Evolutionary conservation across 2,329 filamentous ascomycete genomes (phyloP).

Genomic region (Sclerotinia minor): DNA sequence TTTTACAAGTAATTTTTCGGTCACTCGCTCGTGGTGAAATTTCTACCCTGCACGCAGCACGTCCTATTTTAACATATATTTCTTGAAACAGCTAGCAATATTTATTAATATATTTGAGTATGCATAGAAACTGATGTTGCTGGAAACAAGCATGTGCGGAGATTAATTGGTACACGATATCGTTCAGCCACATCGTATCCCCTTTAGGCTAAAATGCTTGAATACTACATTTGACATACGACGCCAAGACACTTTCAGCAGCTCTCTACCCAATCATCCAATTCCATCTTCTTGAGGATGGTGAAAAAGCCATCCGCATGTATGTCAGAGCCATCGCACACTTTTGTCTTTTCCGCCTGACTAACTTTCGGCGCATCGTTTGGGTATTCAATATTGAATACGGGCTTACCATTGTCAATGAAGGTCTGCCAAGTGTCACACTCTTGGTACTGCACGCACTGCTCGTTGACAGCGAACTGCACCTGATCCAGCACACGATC

Average conservation of each 20-base stretch:
- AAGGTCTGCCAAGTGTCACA: slow-evolving; percentile 60
- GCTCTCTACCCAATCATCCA: slow-evolving; percentile 30
- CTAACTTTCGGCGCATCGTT: slow-evolving; percentile 36
- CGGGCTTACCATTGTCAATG: slow-evolving; percentile 61
- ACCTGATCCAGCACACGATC: slow-evolving; percentile 23
- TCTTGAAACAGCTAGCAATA: neutral
- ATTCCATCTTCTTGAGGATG: slow-evolving; percentile 27
- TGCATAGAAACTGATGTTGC: neutral
- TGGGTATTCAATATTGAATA: slow-evolving; percentile 74
- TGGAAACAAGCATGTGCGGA: neutral
- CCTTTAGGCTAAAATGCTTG: neutral
- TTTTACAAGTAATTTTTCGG: neutral
- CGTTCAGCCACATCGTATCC: slow-evolving; percentile 19
- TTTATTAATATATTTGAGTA: neutral
- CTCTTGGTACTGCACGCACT: slow-evolving; percentile 63
- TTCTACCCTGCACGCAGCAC: neutral
- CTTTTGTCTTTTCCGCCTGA: neutral
- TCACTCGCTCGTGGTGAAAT: neutral
- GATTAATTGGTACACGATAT: slow-evolving; percentile 19
- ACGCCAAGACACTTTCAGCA: slow-evolving; percentile 8
- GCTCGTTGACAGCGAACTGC: slow-evolving; percentile 51
- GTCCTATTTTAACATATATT: neutral
- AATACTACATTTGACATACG: neutral
- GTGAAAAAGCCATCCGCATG: slow-evolving; percentile 26
- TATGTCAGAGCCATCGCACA: slow-evolving; percentile 22